Percentiles rank a stretch among this genome's conserved stretches.
Conservation (phyloP, 306 rosid species). For the Malus sylvestris region DNA sequence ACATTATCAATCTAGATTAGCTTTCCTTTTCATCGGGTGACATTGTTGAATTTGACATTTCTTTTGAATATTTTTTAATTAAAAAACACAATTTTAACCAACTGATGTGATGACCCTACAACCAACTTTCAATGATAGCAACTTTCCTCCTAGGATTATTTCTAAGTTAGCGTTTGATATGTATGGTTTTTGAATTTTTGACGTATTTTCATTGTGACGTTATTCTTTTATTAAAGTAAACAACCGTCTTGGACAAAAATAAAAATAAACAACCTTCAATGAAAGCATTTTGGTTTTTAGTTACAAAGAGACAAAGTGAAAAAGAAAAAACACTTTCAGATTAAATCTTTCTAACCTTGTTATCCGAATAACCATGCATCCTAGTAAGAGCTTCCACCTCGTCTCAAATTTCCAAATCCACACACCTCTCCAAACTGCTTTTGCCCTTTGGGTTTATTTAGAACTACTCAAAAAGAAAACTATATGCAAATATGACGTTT, state of each 20-base stretch:
- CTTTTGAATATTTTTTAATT: not conserved
- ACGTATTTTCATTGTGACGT: too few species aligned
- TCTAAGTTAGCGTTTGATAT: too few species aligned
- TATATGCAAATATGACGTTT: too few species aligned
- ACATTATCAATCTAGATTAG: not conserved
- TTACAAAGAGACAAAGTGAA: too few species aligned
- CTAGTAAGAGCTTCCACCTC: not conserved
- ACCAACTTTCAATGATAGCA: not conserved
- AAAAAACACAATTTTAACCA: not conserved
- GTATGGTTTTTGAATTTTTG: too few species aligned
- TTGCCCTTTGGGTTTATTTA: not conserved
- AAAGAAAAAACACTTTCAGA: too few species aligned
- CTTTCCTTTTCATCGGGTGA: not conserved
- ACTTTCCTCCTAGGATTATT: not conserved
- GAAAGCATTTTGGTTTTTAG: too few species aligned
- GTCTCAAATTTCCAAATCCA: not conserved
- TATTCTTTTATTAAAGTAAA: too few species aligned
- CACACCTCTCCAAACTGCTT: not conserved
- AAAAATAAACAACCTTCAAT: too few species aligned
- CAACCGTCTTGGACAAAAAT: too few species aligned
- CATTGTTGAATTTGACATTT: not conserved
- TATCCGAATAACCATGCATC: too few species aligned
- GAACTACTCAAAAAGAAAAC: not conserved
- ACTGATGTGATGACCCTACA: not conserved
- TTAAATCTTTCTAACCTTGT: not conserved